Conservation (phyloP, 2,329 filamentous ascomycete genomes). For the Huntiella bhutanensis region DNA sequence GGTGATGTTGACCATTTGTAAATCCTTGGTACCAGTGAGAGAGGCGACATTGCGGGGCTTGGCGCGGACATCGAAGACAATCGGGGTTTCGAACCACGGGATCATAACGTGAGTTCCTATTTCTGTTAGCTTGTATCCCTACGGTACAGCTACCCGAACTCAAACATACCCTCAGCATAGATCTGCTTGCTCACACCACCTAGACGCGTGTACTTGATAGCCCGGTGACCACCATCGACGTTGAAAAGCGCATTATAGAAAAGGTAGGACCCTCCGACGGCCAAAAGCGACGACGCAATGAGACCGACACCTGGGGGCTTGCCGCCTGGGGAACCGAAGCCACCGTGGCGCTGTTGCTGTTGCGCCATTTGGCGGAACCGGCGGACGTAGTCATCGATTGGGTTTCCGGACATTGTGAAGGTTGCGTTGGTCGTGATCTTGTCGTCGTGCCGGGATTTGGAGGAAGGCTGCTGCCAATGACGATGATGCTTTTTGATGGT, state of each 20-base stretch:
- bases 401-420: conserved; percentile 16
- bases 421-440: no score
- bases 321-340: conserved; percentile 24
- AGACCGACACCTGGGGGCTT: conserved; percentile 19
- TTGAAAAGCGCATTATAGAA: conserved; percentile 48
- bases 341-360: conserved; percentile 22
- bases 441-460: not conserved
- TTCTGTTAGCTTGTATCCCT: conserved; percentile 6
- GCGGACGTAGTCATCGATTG: conserved; percentile 31
- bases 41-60: conserved; percentile 94
- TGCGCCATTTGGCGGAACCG: conserved; percentile 30
- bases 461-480: not conserved
- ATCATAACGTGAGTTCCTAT: conserved; percentile 84
- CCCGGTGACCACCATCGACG: conserved; percentile 95
- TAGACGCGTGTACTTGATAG: conserved; percentile 92
- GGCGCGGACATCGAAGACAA: conserved; percentile 94
- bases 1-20: conserved; percentile 99
- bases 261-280: conserved; percentile 28
- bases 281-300: conserved; percentile 24
- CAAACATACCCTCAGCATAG: conserved; percentile 62
- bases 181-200: conserved; percentile 92
- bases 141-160: not conserved
- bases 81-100: conserved; percentile 92
- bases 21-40: conserved; percentile 92
- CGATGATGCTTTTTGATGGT: not conserved